A percentile compares a stretch with the other conserved stretches of the same genome.
Evolutionary conservation across 768 basidiomycete species (phyloP).

Genomic region (Mycena leptocephala): DNA sequence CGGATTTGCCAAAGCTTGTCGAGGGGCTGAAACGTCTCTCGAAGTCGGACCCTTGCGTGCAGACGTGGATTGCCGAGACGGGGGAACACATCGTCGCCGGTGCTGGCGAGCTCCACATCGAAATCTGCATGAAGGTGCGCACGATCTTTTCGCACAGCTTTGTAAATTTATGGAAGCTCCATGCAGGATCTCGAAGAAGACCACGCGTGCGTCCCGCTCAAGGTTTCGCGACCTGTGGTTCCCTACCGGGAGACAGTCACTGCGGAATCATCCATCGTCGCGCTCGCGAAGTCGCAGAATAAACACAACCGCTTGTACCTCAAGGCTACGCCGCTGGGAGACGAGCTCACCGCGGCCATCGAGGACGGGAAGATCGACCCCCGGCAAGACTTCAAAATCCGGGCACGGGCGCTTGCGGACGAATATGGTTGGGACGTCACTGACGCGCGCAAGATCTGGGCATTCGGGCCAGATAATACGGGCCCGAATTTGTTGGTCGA

Average conservation of each 20-base stretch:
- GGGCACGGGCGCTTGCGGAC: constrained; percentile 96
- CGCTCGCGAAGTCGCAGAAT: constrained; percentile 98
- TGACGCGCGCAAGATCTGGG: constrained; percentile 99
- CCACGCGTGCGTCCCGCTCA: constrained; percentile 98
- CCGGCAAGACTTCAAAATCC: constrained; percentile 97
- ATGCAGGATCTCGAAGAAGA: constrained; percentile 97
- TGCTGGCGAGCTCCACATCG: constrained; percentile 98
- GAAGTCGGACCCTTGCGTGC: constrained; percentile 99
- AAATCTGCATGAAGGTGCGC: constrained; percentile 96
- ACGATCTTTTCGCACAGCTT: not conserved
- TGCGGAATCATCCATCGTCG: constrained; percentile 94
- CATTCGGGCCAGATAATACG: constrained; percentile 98
- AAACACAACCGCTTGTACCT: constrained; percentile 99
- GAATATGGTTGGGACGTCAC: constrained; percentile 99
- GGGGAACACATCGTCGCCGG: constrained; percentile 99
- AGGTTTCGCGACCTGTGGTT: constrained; percentile 97
- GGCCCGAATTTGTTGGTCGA: constrained; percentile 98
- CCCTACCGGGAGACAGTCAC: constrained; percentile 98
- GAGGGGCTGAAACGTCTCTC: constrained; percentile 99
- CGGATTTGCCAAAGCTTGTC: constrained; percentile 98
- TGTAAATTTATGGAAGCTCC: not conserved
- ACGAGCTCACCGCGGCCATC: constrained; percentile 94
- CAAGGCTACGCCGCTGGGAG: constrained; percentile 93
- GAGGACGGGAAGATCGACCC: constrained; percentile 88
- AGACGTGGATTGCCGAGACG: constrained; percentile 91